Evolutionary conservation across 2,329 filamentous ascomycete genomes (phyloP).

Genomic region (Diaporthe vaccinii): DNA sequence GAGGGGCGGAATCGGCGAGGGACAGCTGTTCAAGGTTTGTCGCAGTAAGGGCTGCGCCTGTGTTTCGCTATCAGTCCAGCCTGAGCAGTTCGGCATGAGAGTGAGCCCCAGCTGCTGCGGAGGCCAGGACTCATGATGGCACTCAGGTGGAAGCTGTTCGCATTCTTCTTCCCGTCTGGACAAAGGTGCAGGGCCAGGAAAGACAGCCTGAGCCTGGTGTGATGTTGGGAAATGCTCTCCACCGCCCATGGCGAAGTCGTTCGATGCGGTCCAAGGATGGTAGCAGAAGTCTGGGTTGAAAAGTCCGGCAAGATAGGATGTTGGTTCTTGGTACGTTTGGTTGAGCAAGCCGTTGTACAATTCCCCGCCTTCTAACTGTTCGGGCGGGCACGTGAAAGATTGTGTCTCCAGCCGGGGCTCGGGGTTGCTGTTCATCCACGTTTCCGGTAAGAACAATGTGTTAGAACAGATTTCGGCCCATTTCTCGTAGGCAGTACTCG

Average conservation of each 20-base stretch:
- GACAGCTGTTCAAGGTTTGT: not conserved
- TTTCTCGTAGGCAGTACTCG: not conserved
- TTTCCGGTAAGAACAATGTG: not conserved
- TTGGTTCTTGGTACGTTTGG: not conserved
- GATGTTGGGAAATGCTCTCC: not conserved
- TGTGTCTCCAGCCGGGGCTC: not conserved
- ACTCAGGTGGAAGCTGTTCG: not conserved
- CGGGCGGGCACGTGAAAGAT: not conserved
- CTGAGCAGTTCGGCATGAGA: not conserved
- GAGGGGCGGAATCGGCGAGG: not conserved
- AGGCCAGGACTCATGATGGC: not conserved
- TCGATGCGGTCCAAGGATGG: not conserved
- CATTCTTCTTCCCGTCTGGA: not conserved
- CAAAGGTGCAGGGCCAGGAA: not conserved
- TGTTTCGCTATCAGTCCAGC: not conserved
- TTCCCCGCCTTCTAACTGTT: not conserved
- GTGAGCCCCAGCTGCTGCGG: not conserved
- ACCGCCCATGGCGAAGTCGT: not conserved
- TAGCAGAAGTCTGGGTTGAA: not conserved
- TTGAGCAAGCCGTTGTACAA: not conserved
- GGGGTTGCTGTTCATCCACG: not conserved
- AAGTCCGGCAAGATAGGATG: not conserved
- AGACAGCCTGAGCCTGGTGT: not conserved
- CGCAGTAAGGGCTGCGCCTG: not conserved
- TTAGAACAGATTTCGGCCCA: not conserved